A percentile compares a stretch with the other conserved stretches of the same genome.
These are phyloP conservation scores for Begonia masoniana DNA, from an alignment of 306 rosid species.

Conservation along the genomic window DNA sequence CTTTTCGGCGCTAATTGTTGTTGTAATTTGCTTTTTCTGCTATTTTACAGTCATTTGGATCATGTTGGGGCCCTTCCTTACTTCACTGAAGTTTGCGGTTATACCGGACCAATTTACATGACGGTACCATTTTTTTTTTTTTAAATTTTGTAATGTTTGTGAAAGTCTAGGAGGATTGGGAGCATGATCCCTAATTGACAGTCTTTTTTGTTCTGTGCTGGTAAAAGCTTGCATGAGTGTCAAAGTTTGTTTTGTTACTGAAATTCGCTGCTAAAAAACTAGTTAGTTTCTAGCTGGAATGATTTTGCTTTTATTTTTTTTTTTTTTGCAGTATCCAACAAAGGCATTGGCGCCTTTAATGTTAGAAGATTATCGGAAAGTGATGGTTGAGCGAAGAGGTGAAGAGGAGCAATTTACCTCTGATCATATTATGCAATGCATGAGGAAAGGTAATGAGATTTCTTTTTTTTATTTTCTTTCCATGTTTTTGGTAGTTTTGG, in stretches of 20 bases:
- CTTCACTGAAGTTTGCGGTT: constrained; percentile 89
- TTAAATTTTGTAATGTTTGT: too few relatives aligned
- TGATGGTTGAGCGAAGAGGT: constrained; percentile 88
- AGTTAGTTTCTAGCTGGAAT: background rate
- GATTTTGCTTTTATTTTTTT: background rate
- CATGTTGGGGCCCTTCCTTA: constrained; percentile 82
- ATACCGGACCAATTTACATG: constrained; percentile 80
- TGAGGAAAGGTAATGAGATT: constrained; percentile 54
- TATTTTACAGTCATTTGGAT: constrained; percentile 55
- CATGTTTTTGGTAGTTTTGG: too few relatives aligned
- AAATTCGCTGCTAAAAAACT: background rate
- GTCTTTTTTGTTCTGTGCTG: too few relatives aligned
- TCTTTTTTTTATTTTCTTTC: too few relatives aligned
- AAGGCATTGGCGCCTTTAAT: constrained; percentile 83
- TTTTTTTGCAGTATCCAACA: constrained; percentile 61
- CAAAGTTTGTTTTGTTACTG: too few relatives aligned
- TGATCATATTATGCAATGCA: constrained; percentile 58
- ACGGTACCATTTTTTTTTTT: constrained; percentile 33
- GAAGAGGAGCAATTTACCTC: constrained; percentile 73
- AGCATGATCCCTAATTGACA: too few relatives aligned
- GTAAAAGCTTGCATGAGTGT: too few relatives aligned
- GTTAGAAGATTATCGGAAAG: constrained; percentile 83
- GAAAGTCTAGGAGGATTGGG: too few relatives aligned
- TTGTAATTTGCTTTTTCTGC: constrained; percentile 7
- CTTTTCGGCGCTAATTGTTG: background rate